These are phyloP conservation scores for Decorospora gaudefroyi DNA, from an alignment of 2,329 filamentous ascomycete species.

Conservation along the genomic window DNA sequence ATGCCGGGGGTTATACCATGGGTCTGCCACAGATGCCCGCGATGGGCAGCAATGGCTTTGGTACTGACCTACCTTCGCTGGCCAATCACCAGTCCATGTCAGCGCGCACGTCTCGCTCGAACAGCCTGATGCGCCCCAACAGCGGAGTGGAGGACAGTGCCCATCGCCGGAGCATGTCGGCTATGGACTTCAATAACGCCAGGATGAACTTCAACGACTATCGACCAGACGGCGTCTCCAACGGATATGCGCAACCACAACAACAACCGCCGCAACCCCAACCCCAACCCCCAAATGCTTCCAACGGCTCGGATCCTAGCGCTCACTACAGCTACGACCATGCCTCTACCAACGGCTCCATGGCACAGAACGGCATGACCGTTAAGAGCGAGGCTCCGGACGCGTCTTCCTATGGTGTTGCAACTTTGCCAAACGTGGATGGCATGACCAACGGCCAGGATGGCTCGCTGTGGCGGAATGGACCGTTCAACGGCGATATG, in stretches of 20 bases:
- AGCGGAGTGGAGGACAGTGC: slow-evolving; percentile 42
- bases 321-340: slow-evolving; percentile 44
- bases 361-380: slow-evolving; percentile 43
- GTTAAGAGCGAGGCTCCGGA: slow-evolving; percentile 42
- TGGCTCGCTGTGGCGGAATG: slow-evolving; percentile 51
- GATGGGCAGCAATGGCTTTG: slow-evolving; percentile 42
- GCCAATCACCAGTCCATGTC: slow-evolving; percentile 51
- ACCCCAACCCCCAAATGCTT: slow-evolving; percentile 13
- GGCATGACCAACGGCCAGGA: slow-evolving; percentile 45
- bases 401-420: slow-evolving; percentile 39
- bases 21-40: slow-evolving; percentile 44
- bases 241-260: slow-evolving; percentile 24
- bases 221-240: slow-evolving; percentile 38
- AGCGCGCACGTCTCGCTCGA: slow-evolving; percentile 54
- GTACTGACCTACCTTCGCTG: slow-evolving; percentile 48
- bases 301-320: slow-evolving; percentile 25
- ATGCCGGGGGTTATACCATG: slow-evolving; percentile 38
- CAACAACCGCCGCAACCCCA: slow-evolving; percentile 21
- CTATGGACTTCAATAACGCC: slow-evolving; percentile 41
- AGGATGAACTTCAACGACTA: slow-evolving; percentile 46
- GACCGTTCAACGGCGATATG: slow-evolving; percentile 49
- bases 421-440: slow-evolving; percentile 44
- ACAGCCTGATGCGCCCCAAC: slow-evolving; percentile 54
- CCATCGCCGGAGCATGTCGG: slow-evolving; percentile 44
- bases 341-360: slow-evolving; percentile 36